Percentiles rank a stretch among this genome's conserved stretches.
Evolutionary conservation across 495 filamentous ascomycete species (phyloP).

Genomic region (Pseudevernia furfuracea): DNA sequence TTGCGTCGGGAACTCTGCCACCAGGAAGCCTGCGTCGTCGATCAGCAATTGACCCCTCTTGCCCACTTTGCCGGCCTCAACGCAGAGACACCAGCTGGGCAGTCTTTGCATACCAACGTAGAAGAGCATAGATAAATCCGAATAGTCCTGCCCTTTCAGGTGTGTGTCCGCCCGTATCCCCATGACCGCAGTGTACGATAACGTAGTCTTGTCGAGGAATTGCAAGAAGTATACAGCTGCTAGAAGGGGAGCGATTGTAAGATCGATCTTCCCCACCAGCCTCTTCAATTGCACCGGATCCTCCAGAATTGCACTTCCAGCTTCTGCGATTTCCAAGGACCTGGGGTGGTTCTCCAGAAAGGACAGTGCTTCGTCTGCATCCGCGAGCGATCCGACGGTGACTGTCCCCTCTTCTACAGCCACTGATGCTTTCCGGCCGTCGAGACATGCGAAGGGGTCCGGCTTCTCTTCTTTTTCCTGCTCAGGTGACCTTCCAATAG

Average conservation of each 20-base stretch:
- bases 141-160: constrained; percentile 43
- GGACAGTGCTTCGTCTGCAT: constrained; percentile 30
- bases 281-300: constrained; percentile 24
- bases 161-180: constrained; percentile 50
- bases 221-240: constrained; percentile 60
- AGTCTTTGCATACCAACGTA: constrained; percentile 23
- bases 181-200: constrained; percentile 67
- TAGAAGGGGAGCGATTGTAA: constrained; percentile 43
- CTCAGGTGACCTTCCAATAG: background rate
- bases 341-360: constrained; percentile 30
- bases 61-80: background rate
- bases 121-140: constrained; percentile 27
- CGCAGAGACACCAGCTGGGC: background rate
- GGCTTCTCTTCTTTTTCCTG: constrained; percentile 17
- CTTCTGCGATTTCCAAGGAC: constrained; percentile 24
- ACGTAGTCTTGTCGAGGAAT: constrained; percentile 63
- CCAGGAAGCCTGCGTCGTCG: constrained; percentile 22
- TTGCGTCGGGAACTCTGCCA: constrained; percentile 27
- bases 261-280: constrained; percentile 37
- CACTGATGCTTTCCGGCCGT: constrained; percentile 26
- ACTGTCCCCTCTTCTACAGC: constrained; percentile 2
- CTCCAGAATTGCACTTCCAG: constrained; percentile 29
- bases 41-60: background rate
- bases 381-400: constrained; percentile 22
- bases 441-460: constrained; percentile 28